Conservation (phyloP, 495 filamentous ascomycete genomes). For the Neohortaea acidophila region DNA sequence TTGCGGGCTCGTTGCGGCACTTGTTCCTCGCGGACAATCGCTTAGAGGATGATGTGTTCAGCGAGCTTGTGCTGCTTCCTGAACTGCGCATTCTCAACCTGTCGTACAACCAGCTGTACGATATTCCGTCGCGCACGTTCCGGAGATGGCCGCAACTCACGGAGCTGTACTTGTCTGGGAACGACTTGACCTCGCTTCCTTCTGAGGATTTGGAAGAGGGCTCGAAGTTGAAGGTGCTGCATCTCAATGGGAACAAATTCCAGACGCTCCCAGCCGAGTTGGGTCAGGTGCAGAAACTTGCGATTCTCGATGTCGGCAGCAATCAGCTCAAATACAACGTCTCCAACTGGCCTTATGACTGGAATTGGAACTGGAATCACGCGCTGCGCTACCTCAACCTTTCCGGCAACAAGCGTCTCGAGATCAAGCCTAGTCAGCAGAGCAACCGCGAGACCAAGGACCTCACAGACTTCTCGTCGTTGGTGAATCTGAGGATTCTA, state of each 20-base stretch:
- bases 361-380: slow-evolving; percentile 99
- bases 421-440: slow-evolving; percentile 70
- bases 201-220: slow-evolving; percentile 89
- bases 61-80: slow-evolving; percentile 65
- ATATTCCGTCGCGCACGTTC: slow-evolving; percentile 77
- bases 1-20: slow-evolving; percentile 67
- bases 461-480: slow-evolving; percentile 78
- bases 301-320: slow-evolving; percentile 85
- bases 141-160: slow-evolving; percentile 73
- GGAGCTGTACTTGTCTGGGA: slow-evolving; percentile 90
- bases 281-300: slow-evolving; percentile 77
- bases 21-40: slow-evolving; percentile 87
- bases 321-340: slow-evolving; percentile 99
- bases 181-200: slow-evolving; percentile 78
- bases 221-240: slow-evolving; percentile 68
- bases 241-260: slow-evolving; percentile 96
- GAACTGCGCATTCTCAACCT: slow-evolving; percentile 84
- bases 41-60: slow-evolving; percentile 83
- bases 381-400: slow-evolving; percentile 91
- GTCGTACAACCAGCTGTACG: slow-evolving; percentile 85
- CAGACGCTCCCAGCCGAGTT: slow-evolving; percentile 92
- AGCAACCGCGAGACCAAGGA: slow-evolving; percentile 41
- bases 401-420: slow-evolving; percentile 89
- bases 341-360: slow-evolving; percentile 97
- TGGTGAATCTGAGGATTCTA: slow-evolving; percentile 73